Evolutionary conservation across 2,329 filamentous ascomycete genomes (phyloP), one percentile per base, ranked within the genome.

Genomic region (Phaeophleospora eucalypticola): DNA sequence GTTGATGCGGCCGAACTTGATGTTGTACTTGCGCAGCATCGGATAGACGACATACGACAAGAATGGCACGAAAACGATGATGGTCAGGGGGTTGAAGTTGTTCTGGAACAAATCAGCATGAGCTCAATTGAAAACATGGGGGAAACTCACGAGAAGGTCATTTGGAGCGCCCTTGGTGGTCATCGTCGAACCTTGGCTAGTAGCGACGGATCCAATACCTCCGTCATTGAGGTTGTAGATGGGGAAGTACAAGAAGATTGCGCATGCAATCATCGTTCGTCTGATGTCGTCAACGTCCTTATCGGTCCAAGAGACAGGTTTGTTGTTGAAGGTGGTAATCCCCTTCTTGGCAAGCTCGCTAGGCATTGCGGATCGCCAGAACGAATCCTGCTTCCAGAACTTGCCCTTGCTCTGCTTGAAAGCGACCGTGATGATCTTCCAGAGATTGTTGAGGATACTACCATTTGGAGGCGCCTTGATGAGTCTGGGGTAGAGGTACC

Each of bases 201-300:
- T 54, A 3, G 47, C 16, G 6, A 57, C 51, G 15, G 53, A 54
- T n/a, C 52, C 54, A 14, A 57, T 53, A 35, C 53, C 71, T 67
- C 54, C 57, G 45, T 59, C 59, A 45, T 58, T 58, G 10, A 54
- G 34, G 27, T 54, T 51, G 50, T 70, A 73, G 19, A 74, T 63
- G 0, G 71, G 71, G 36, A 68, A 72, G 59, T 69, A 72, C 27
- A 68, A 50, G 46, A 87, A 87, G 43, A 87, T 81, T 56, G 81
- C 79, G 71, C 84, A 88, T 16, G 84, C 85, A 62, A 72, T 58
- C 17, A 81, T 62, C 1, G 78, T 77, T 16, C 82, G 80, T 68
- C 82, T 83, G 38, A 89, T 71, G 60, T 88, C 84, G 2, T 86
- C 82, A 33, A 88, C 72, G 53, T 87, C 87, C 56, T 77, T 73